Base-by-base conservation (phyloP, 78 protist species). In the Creolimax fragrantissima region DNA sequence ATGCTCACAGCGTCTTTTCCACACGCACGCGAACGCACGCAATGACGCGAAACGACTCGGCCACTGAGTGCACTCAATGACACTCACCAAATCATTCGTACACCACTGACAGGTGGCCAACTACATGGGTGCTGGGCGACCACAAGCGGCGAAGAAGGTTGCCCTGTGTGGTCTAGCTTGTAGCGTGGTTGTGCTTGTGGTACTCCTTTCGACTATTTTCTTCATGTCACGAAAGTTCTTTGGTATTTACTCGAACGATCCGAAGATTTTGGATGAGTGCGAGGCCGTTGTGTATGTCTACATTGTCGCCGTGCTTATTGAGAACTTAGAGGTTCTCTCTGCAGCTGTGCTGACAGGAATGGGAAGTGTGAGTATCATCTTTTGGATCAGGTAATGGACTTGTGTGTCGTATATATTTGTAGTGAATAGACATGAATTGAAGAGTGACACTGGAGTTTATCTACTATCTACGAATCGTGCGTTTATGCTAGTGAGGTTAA, bases 101-200 rank as follows among this genome's bases (percentile, higher is more conserved):
- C n/a, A n/a, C n/a, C n/a, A n/a, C n/a, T n/a, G n/a, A n/a, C 47
- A 7, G 42, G 92, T 90, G 5, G 92, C 92, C 92, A 90, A 90
- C 83, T 90, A 44, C 2, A 90, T 90, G 92, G 92, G 92, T 58
- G 92, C 90, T 5, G 47, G 47, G 5, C 47, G 67, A 6, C 90
- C 90, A 5, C 11, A 88, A 6, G 32, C 44, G 37, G 5, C 90
- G 37, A 5, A 11, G 6, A 88, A 88, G 47, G 44, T 88, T 24
- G 90, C 90, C 47, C 11, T 88, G 11, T 32, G 11, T 24, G 90
- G 90, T 7, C 44, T 88, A n/a, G 32, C 32, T 32, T 88, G 90
- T 74, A 88, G 37, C 5, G 2, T 88, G 6, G 32, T 32, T 24
- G 32, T 32, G 6, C 45, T 88, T 24, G 6, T 88, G 7, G 11